These are phyloP conservation scores for Coniochaeta pulveracea DNA, from an alignment of 2,329 filamentous ascomycete species.

Conservation along the genomic window DNA sequence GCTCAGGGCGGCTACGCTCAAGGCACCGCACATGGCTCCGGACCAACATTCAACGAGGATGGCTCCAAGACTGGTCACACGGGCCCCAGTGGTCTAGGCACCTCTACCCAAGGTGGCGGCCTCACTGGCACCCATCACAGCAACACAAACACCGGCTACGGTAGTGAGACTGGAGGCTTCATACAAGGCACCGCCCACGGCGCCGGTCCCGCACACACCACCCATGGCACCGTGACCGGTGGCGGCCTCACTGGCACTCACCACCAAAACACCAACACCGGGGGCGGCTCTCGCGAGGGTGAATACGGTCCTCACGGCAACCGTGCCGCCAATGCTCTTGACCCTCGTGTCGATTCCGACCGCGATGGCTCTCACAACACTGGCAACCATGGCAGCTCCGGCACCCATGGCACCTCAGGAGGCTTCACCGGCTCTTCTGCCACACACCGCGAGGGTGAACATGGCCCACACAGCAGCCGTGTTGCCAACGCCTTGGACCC, in stretches of 20 bases:
- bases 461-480: constrained; percentile 26
- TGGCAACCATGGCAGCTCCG: not conserved
- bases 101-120: too few species aligned
- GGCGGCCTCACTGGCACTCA: constrained; percentile 10
- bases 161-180: too few species aligned
- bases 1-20: too few species aligned
- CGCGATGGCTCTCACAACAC: constrained; percentile 17
- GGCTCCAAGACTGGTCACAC: too few species aligned
- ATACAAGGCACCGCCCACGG: too few species aligned
- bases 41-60: too few species aligned
- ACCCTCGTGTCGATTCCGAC: constrained; percentile 36
- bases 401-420: constrained; percentile 1
- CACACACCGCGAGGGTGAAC: constrained; percentile 14
- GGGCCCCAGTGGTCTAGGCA: too few species aligned
- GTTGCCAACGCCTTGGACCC: constrained; percentile 35
- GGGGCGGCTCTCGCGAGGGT: constrained; percentile 5
- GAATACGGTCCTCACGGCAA: constrained; percentile 3
- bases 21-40: too few species aligned
- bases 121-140: too few species aligned
- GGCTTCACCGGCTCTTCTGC: constrained; percentile 1
- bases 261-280: not conserved
- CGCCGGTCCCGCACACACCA: too few species aligned
- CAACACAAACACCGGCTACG: too few species aligned
- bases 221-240: constrained; percentile 3
- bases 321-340: constrained; percentile 13